These are phyloP conservation scores for Wickerhamomyces sp. DNA, from an alignment of 1,139 yeast genomes.

Conservation along the genomic window DNA sequence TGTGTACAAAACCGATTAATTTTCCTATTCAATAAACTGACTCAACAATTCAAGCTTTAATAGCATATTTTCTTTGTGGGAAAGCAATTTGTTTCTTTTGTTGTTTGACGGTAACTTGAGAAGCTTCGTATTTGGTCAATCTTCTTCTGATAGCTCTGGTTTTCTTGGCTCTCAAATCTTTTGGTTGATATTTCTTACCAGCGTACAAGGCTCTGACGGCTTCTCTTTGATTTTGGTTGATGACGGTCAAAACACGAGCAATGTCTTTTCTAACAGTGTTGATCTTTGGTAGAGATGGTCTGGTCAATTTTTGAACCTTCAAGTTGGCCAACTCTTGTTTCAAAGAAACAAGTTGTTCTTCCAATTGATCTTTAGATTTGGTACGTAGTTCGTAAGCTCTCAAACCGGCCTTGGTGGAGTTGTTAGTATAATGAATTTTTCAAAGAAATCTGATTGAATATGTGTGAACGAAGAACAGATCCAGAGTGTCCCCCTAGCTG, in stretches of 20 bases:
- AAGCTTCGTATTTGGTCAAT: constrained; percentile 83
- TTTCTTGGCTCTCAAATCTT: constrained; percentile 98
- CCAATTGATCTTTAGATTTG: constrained; percentile 96
- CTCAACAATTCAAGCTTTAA: constrained; percentile 93
- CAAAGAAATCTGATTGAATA: no score
- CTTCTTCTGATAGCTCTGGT: constrained; percentile 99
- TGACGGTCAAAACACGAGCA: constrained; percentile 96
- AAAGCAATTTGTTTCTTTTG: constrained; percentile 89
- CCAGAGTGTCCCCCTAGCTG: no score
- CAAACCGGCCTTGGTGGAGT: constrained; percentile 90
- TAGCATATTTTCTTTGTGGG: constrained; percentile 98
- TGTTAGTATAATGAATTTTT: no score
- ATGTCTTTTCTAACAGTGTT: constrained; percentile 96
- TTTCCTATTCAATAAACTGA: no score
- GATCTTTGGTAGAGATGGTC: constrained; percentile 91
- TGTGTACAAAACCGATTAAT: no score
- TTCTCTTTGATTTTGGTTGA: constrained; percentile 96
- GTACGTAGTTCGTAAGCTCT: constrained; percentile 96
- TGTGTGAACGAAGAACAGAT: no score
- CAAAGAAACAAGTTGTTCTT: constrained; percentile 88
- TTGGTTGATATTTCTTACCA: constrained; percentile 96
- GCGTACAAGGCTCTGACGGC: constrained; percentile 93
- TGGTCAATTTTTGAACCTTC: constrained; percentile 93
- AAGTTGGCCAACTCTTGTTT: constrained; percentile 96
- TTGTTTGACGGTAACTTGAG: constrained; percentile 80